Evolutionary conservation across 805 yeast genomes (phyloP).

Genomic region (Cyberlindnera samutprakarnensis): DNA sequence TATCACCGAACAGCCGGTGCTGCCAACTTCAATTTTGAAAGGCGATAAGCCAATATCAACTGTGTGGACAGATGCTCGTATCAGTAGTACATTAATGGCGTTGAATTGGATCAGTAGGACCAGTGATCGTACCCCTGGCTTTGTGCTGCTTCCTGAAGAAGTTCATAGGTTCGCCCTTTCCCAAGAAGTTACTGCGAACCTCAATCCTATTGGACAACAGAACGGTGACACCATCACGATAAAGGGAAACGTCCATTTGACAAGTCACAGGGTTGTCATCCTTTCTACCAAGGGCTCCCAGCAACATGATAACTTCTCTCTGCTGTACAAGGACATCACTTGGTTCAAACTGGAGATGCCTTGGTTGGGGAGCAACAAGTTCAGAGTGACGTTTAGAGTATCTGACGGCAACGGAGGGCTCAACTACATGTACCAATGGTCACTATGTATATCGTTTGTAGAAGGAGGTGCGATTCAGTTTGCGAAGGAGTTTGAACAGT

Average conservation of each 20-base stretch:
- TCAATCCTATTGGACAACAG: slow-evolving; percentile 15
- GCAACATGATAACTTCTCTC: slow-evolving; percentile 28
- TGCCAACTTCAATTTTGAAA: too few relatives aligned
- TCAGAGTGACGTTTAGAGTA: slow-evolving; percentile 35
- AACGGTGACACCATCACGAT: slow-evolving; percentile 17
- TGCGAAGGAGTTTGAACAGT: slow-evolving; percentile 26
- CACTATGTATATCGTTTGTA: slow-evolving; percentile 31
- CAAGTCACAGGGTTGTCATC: slow-evolving; percentile 34
- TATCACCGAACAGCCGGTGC: too few relatives aligned
- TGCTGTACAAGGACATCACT: slow-evolving; percentile 25
- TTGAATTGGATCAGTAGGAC: slow-evolving; percentile 24
- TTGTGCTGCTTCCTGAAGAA: slow-evolving; percentile 22
- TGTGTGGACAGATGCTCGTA: too few relatives aligned
- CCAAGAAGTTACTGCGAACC: slow-evolving; percentile 8
- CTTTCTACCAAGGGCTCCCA: slow-evolving; percentile 11
- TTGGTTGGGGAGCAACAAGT: slow-evolving; percentile 48
- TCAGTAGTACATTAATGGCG: too few relatives aligned
- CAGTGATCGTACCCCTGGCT: slow-evolving; percentile 6
- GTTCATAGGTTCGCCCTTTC: slow-evolving; percentile 11
- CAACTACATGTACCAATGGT: slow-evolving; percentile 30
- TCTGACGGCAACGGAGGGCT: slow-evolving; percentile 26
- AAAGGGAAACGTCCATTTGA: slow-evolving; percentile 33
- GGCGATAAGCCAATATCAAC: too few relatives aligned
- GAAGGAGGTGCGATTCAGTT: slow-evolving; percentile 43
- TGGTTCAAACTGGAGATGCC: slow-evolving; percentile 37